Evolutionary conservation across 2,329 filamentous ascomycete genomes (phyloP).

Genomic region (Verticillium nubilum): DNA sequence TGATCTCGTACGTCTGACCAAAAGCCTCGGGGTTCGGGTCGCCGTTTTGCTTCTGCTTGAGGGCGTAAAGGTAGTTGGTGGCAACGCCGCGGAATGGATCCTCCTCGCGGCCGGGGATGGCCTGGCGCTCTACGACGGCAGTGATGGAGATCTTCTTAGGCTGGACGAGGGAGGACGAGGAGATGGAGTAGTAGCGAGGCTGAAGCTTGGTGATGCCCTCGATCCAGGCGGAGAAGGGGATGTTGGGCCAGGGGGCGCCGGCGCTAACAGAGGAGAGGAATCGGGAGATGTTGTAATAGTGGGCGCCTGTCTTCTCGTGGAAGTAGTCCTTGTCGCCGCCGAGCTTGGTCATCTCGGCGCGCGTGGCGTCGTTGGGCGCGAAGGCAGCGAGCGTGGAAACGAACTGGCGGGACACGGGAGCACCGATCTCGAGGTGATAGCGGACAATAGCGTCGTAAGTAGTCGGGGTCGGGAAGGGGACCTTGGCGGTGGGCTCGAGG

Average conservation of each 20-base stretch:
- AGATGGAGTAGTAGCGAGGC: constrained; percentile 98
- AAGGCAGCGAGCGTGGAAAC: constrained; percentile 83
- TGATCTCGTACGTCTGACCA: constrained; percentile 80
- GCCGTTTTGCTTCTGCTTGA: constrained; percentile 95
- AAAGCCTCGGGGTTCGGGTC: constrained; percentile 77
- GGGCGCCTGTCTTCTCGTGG: constrained; percentile 73
- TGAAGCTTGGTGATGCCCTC: constrained; percentile 93
- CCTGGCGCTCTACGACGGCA: constrained; percentile 82
- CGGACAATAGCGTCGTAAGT: constrained; percentile 91
- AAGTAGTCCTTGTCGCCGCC: constrained; percentile 96
- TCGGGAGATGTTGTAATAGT: constrained; percentile 86
- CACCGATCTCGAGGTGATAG: constrained; percentile 96
- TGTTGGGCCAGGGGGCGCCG: constrained; percentile 70
- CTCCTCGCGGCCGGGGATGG: constrained; percentile 66
- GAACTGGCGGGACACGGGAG: constrained; percentile 93
- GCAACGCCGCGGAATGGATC: constrained; percentile 88
- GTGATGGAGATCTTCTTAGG: constrained; percentile 94
- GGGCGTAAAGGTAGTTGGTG: constrained; percentile 90
- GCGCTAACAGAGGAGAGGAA: constrained; percentile 69
- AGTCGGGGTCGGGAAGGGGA: constrained; percentile 94
- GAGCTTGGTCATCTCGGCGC: constrained; percentile 82
- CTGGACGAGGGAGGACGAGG: constrained; percentile 89
- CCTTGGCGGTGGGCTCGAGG: constrained; percentile 91
- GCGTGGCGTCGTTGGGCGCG: constrained; percentile 76
- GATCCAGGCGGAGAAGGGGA: constrained; percentile 92